Conservation (phyloP, 2,329 filamentous ascomycete genomes). For the Aspergillus intermedius region DNA sequence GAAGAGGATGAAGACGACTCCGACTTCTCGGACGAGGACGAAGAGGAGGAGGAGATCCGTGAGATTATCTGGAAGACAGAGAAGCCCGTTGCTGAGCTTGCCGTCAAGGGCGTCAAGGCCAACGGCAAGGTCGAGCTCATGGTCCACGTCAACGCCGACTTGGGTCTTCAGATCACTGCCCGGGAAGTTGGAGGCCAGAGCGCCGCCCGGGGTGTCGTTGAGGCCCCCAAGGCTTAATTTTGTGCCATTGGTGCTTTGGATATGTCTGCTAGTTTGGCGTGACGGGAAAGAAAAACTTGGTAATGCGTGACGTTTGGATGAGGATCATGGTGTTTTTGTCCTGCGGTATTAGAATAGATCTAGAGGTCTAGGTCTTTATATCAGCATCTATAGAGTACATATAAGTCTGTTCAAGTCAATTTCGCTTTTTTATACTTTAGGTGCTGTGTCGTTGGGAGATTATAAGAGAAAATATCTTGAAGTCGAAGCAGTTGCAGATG, state of each 20-base stretch:
- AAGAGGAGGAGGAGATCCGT: slow-evolving; percentile 74
- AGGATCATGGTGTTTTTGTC: too few relatives aligned
- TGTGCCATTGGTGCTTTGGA: slow-evolving; percentile 14
- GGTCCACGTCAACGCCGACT: slow-evolving; percentile 75
- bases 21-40: slow-evolving; percentile 55
- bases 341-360: too few relatives aligned
- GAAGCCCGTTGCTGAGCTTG: slow-evolving; percentile 74
- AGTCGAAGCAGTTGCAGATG: too few relatives aligned
- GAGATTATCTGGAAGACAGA: slow-evolving; percentile 92
- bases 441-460: too few relatives aligned
- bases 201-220: slow-evolving; percentile 62
- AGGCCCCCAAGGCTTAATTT: slow-evolving; percentile 29
- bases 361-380: too few relatives aligned
- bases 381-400: too few relatives aligned
- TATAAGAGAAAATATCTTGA: too few relatives aligned
- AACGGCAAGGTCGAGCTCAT: slow-evolving; percentile 88
- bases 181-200: slow-evolving; percentile 83
- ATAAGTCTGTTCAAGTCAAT: too few relatives aligned
- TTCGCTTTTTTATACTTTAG: too few relatives aligned
- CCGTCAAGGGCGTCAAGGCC: slow-evolving; percentile 77
- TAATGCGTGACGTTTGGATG: too few relatives aligned
- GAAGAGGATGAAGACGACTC: slow-evolving; percentile 55
- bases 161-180: slow-evolving; percentile 71
- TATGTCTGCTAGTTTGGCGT: background rate
- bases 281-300: too few relatives aligned